Base-by-base conservation (phyloP, 768 basidiomycete species). In the Cubamyces sp. region DNA sequence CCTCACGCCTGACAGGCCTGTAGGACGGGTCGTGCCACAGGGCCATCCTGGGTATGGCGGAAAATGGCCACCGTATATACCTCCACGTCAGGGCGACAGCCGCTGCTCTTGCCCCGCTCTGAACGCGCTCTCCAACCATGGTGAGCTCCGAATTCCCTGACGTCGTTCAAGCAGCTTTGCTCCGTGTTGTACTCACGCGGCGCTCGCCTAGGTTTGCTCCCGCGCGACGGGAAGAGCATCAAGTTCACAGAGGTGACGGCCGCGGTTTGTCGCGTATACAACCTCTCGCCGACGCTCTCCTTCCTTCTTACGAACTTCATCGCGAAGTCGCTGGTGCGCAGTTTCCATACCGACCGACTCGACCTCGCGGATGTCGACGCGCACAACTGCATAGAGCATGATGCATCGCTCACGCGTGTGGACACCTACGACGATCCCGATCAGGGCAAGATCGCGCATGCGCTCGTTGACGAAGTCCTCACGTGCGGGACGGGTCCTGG, bases 51-150 rank as follows among this genome's bases (percentile, higher is more conserved):
- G 88, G 0, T 76, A 78, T 34, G 82, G 78, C 34, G 87, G 89
- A 0, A 69, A 78, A 47, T 92, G 90, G 90, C 89, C 90, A 0
- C 84, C 87, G 66, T 91, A 81, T 68, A 74, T 79, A 2, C 73
- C 86, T 2, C 81, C 88, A 1, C 74, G 71, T 60, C 79, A 84
- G 9, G 84, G 83, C 2, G 90, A 92, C 66, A 91, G 90, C 68
- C 78, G 91, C 4, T 83, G 84, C 62, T 83, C 86, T 2, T 92
- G 91, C 64, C 91, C 91, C 2, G 90, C 83, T 9, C 72, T 93
- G 60, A 93, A 94, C 64, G 87, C 89, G 0, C 77, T 94, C 83
- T 90, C 91, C 8, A 93, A 93, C 71, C 91, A 93, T 62, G 92
- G 91, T 91, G 34, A n/a, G n/a, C n/a, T n/a, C n/a, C n/a, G n/a